Base-by-base conservation (phyloP, 1,284 basidiomycete genomes). In the Taiwanofungus camphoratus region DNA sequence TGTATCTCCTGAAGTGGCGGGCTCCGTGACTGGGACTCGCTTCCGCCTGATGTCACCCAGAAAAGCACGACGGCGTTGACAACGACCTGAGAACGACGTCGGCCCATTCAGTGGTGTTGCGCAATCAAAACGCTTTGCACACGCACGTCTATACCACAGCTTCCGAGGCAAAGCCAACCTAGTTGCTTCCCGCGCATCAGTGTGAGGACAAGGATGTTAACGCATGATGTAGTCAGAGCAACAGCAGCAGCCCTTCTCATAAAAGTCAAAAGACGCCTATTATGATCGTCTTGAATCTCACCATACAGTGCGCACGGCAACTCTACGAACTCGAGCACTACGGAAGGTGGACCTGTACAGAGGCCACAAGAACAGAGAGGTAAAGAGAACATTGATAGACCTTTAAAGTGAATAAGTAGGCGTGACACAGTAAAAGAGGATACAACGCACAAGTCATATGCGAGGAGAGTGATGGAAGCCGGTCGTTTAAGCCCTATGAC, bases 151-250 rank as follows among this genome's bases (percentile, higher is more conserved):
- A 59, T 62, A 4, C 70, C 70, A 49, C 77, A 80, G 43, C 68
- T 69, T 11, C 65, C 67, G 2, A 81, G 62, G 52, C 76, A 78
- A 13, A 79, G 66, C 71, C 71, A 78, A 4, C 68, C 74, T 11
- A 74, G 62, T 53, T 79, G 68, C 24, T 62, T 56, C 5, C 77
- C 77, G 31, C 75, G 58, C 57, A 75, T 56, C 20, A 70, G 30
- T 6, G 73, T 71, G 30, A 81, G 61, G 12, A 77, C 56, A 15
- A 68, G 56, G 40, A 78, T 73, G 52, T 79, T 81, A 39, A 70
- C 48, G 39, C 53, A 52, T 4, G 57, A 62, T 7, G 71, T 72
- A 4, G 63, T 62, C 2, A 78, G 63, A 0, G 73, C 71, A 12
- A 70, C 64, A 18, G 59, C 50, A 0, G 75, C 64, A 1, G 74